Base-by-base conservation (phyloP, 257 asterid genomes). In the Solanum stenotomum region DNA sequence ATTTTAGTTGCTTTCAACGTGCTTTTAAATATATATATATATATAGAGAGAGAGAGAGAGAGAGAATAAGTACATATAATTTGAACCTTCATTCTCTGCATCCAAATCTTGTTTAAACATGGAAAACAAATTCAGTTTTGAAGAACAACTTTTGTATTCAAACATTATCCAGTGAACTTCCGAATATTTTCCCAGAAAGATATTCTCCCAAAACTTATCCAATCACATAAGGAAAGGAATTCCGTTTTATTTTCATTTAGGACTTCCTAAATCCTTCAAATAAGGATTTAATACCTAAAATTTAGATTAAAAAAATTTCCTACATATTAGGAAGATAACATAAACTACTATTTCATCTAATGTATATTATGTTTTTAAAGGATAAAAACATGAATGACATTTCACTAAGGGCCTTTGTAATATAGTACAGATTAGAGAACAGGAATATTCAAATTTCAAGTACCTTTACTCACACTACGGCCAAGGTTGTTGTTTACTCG, bases 401-500 rank as follows among this genome's bases (percentile, higher is more conserved):
- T 29, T 70, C 23, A 70, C 23, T 3, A 29, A 70, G 76, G 38
- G 38, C 76, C 11, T 29, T 15, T 29, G 10, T 3, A 70, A 29
- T 70, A 70, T 29, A 29, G 20, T 70, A 70, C 20, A 27, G 22
- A 70, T 27, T 13, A 81, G 9, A 20, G 10, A 56, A 67, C 84
- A 35, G 77, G 20, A 63, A 56, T 61, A 35, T 61, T 68, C 67
- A 87, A 88, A 85, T 46, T 56, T 84, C 59, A 63, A 83, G 89
- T 94, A 97, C 99, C 99, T 96, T 97, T 97, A 92, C 98, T 97
- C 87, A 97, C 99, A 92, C 99, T 97, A 78, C 99, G 99, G 23
- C 99, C 99, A 91, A 97, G 99, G 89, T 97, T 97, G 93, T 97
- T 97, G 95, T 92, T 97, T 87, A 95, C 98, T 61, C 99, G 98